Conservation (phyloP, 352 stramenopile species). For the Elongisporangium undulatum region DNA sequence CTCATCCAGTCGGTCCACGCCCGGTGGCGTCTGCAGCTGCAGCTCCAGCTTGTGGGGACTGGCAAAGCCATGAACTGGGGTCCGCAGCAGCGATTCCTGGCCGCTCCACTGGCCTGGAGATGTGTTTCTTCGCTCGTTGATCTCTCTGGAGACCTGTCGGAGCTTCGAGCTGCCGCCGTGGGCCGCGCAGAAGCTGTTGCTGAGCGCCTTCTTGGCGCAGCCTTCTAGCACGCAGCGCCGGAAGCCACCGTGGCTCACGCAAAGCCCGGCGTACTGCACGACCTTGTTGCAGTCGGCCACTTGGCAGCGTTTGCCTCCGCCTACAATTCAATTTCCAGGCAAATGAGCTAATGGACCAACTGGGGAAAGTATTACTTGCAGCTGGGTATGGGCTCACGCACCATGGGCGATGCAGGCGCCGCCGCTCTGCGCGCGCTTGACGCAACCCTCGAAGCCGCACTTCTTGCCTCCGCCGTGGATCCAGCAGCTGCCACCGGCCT, state of each 20-base stretch:
- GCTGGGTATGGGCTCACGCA: background rate
- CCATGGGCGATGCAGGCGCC: constrained; percentile 52
- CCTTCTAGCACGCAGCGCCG: constrained; percentile 41
- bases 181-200: constrained; percentile 37
- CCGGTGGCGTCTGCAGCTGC: background rate
- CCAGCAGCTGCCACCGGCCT: constrained; percentile 41
- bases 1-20: background rate
- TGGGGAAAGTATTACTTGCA: background rate
- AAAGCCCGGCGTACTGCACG: constrained; percentile 58
- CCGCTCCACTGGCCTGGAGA: background rate
- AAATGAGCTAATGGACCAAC: constrained; percentile 4
- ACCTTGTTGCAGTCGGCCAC: constrained; percentile 55
- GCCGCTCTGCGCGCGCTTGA: constrained; percentile 49
- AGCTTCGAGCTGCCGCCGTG: constrained; percentile 36
- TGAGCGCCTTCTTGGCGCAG: constrained; percentile 38
- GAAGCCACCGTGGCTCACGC: constrained; percentile 49
- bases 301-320: constrained; percentile 45
- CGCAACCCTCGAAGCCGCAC: constrained; percentile 38
- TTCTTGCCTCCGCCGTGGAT: constrained; percentile 60
- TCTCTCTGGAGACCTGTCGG: background rate
- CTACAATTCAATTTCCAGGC: constrained; percentile 10
- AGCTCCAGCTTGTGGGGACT: background rate
- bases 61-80: background rate
- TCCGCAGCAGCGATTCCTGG: background rate
- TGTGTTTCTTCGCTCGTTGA: background rate